These are phyloP conservation scores for Boletus speciosus DNA, from an alignment of 768 basidiomycete genomes.

Conservation along the genomic window DNA sequence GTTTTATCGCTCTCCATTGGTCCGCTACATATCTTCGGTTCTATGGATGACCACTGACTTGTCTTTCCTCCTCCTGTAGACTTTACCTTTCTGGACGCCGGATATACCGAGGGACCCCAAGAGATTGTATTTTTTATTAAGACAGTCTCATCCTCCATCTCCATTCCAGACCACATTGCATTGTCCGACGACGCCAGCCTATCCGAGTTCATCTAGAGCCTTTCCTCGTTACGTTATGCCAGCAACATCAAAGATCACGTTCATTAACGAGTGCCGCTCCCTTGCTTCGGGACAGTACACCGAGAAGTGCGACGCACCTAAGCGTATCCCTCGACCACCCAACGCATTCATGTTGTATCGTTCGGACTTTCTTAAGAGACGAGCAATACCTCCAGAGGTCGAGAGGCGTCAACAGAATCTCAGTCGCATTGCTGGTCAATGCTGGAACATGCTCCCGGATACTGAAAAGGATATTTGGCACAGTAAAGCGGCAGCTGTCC, in stretches of 20 bases:
- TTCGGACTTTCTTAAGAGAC: conserved; percentile 45
- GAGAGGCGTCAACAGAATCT: conserved; percentile 55
- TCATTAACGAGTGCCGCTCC: conserved; percentile 3
- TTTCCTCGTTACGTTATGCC: conserved; percentile 1
- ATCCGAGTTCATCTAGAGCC: not conserved
- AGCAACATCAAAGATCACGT: conserved; percentile 1
- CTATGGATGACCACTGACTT: not conserved
- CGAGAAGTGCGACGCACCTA: conserved; percentile 3
- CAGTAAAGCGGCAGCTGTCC: conserved; percentile 25
- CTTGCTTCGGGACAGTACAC: not conserved
- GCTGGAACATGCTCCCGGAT: conserved; percentile 45
- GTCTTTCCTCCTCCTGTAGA: not conserved
- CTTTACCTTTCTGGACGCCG: not conserved
- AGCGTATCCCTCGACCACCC: conserved; percentile 45
- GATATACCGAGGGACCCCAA: not conserved
- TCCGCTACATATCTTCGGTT: not conserved
- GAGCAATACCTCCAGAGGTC: conserved; percentile 39
- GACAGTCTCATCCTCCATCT: not conserved
- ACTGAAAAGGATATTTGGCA: conserved; percentile 37
- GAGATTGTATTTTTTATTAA: not conserved
- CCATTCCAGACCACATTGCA: not conserved
- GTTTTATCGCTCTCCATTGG: conserved; percentile 2
- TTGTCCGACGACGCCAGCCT: not conserved
- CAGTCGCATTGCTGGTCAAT: conserved; percentile 48
- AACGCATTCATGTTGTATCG: conserved; percentile 61